Evolutionary conservation across 768 basidiomycete genomes (phyloP).

Genomic region (Nevesoporus exiguus): DNA sequence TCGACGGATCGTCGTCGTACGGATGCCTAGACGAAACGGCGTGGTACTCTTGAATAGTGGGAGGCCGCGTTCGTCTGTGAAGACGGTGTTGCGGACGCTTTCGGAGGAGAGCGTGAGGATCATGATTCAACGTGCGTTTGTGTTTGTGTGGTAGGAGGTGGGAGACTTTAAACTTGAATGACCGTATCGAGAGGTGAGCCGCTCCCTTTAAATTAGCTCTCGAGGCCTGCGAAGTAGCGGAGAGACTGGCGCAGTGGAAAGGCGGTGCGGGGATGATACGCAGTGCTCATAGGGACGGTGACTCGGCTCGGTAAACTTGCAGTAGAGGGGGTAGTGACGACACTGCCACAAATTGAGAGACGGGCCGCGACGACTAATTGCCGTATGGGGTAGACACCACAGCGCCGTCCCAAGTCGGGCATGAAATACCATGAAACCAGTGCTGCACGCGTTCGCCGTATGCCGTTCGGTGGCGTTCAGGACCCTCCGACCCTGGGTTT

Average conservation of each 20-base stretch:
- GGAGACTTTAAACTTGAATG: neutral
- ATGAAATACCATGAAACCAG: neutral
- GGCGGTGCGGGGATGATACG: neutral
- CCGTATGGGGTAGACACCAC: neutral
- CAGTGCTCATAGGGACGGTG: neutral
- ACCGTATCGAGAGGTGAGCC: no score
- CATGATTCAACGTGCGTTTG: no score
- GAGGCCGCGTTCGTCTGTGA: conserved; percentile 27
- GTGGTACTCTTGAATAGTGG: conserved; percentile 26
- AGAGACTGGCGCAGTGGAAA: neutral
- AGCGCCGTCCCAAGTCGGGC: neutral
- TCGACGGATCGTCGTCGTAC: conserved; percentile 20
- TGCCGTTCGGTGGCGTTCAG: neutral
- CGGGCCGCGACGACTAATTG: neutral
- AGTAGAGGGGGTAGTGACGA: no score
- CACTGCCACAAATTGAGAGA: neutral
- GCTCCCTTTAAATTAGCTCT: conserved; percentile 6
- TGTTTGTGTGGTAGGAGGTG: neutral
- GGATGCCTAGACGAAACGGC: conserved; percentile 17
- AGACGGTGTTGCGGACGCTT: conserved; percentile 24
- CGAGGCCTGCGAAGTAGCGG: neutral
- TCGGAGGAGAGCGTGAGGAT: conserved; percentile 26
- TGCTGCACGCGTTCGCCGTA: neutral
- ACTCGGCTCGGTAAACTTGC: neutral
- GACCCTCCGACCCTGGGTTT: neutral